Evolutionary conservation across 192 early-diverging fungal species (phyloP).

Genomic region (Backusella tarrabulga): DNA sequence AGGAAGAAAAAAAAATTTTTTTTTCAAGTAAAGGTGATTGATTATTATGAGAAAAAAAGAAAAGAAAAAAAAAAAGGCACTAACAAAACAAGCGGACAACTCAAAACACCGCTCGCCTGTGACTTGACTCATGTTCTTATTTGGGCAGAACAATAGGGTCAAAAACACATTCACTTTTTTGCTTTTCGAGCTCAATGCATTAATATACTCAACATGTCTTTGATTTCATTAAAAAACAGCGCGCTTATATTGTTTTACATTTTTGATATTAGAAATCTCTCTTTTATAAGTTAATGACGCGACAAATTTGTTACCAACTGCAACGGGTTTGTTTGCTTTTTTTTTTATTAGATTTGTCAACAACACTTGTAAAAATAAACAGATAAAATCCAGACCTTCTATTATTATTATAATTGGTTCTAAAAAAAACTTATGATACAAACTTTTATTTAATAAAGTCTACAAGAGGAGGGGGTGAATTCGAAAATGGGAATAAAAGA

Average conservation of each 20-base stretch:
- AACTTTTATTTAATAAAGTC: not conserved
- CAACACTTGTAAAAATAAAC: not conserved
- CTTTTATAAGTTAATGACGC: not conserved
- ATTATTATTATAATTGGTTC: not conserved
- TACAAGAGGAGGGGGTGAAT: not conserved
- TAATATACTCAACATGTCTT: not conserved
- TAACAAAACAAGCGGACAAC: not conserved
- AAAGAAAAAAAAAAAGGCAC: not conserved
- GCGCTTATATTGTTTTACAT: not conserved
- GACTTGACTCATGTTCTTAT: not conserved
- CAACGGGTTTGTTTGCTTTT: not conserved
- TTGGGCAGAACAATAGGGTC: not conserved
- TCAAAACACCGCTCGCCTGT: not conserved
- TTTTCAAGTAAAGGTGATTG: not conserved
- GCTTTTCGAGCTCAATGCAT: not conserved
- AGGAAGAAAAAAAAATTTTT: not conserved
- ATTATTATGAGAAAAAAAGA: not conserved
- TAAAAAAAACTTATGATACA: slow-evolving; percentile 3
- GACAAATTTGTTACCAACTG: not conserved
- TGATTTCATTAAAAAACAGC: not conserved
- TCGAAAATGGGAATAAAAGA: not conserved
- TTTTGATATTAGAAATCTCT: not conserved
- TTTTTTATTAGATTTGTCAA: not conserved
- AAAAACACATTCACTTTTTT: not conserved
- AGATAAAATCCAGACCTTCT: not conserved